Base-by-base conservation (phyloP, 2,329 filamentous ascomycete species). In the Venturia nashicola region DNA sequence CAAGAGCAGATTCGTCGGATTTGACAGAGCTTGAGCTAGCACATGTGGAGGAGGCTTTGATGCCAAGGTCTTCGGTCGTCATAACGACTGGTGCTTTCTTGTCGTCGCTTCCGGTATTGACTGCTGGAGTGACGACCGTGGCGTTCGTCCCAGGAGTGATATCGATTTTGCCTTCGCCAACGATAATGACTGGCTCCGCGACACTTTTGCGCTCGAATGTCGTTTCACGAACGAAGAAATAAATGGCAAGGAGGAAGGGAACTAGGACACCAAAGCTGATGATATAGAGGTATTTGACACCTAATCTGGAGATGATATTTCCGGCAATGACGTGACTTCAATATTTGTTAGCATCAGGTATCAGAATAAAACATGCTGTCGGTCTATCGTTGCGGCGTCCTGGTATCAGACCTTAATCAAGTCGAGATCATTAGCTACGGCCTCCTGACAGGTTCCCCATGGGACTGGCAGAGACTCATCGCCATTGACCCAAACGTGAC, bases 221-320 rank as follows among this genome's bases (percentile, higher is more conserved):
- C 14, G 77, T 80, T 65, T 80, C 78, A 11, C 76, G 72, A 2
- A 79, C 76, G 66, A 79, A 71, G 68, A 79, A 79, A 67, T 76
- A 78, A 66, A 78, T 77, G 8, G 72, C 66, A 0, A 75, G 67
- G 1, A 79, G 63, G 6, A 80, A 72, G 0, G 73, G 66, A 8
- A 76, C 74, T 67, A 76, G 78, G 16, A 79, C 75, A 3, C 78
- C 64, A 0, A 76, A 77, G 2, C 75, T 76, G 66, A 76, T 70
- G 6, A 73, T 73, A 55, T 75, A 76, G 4, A 72, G 72, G 34
- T 70, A 72, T 36, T 74, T 69, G 61, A 75, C 69, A 12, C 74
- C 73, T 2, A 76, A 65, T 18, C 67, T 69, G 61, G 74, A 69
- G 63, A 76, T 75, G 64, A 75, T 75, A 65, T 73, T 73, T 14